phyloP scores from a whole-genome alignment of 129 eudicot species.

The Lactuca saligna region DNA sequence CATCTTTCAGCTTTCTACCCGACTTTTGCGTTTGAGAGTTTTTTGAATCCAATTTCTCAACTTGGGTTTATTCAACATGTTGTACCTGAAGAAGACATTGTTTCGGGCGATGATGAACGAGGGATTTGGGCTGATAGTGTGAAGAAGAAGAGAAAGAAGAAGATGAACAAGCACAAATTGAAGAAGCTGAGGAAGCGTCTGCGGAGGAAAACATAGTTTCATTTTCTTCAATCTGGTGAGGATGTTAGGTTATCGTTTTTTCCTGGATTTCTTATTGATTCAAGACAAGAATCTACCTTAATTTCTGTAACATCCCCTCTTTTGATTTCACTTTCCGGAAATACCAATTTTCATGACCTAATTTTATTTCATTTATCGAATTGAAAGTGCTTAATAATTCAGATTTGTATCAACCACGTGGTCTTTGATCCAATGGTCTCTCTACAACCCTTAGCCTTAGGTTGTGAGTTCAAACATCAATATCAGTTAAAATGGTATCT shows the following conservation, averaged over 20 bases:
- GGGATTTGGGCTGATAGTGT: constrained; percentile 85
- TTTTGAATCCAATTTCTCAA: constrained; percentile 43
- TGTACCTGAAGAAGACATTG: constrained; percentile 29
- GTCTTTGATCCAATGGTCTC: constrained; percentile 3
- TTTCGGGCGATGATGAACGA: constrained; percentile 20
- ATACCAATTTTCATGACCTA: constrained; percentile 2
- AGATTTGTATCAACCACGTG: not conserved
- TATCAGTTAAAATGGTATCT: not conserved
- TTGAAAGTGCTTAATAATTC: constrained; percentile 5
- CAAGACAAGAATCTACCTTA: not conserved
- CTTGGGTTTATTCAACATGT: constrained; percentile 31
- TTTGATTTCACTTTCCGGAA: not conserved
- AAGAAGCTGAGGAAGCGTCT: constrained; percentile 86
- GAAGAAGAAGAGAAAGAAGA: constrained; percentile 92
- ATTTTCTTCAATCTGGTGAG: constrained; percentile 8
- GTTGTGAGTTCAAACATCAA: not conserved
- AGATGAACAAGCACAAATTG: constrained; percentile 89
- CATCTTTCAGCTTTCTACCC: constrained; percentile 36
- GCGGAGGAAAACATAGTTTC: constrained; percentile 56
- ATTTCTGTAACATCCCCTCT: constrained; percentile 2
- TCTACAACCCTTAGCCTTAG: not conserved
- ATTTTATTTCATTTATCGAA: constrained; percentile 13
- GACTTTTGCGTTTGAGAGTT: constrained; percentile 54
- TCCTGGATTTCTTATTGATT: constrained; percentile 18
- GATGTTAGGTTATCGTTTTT: not conserved